Evolutionary conservation across 2,329 filamentous ascomycete genomes (phyloP).

Genomic region (Penicillium occitanis): DNA sequence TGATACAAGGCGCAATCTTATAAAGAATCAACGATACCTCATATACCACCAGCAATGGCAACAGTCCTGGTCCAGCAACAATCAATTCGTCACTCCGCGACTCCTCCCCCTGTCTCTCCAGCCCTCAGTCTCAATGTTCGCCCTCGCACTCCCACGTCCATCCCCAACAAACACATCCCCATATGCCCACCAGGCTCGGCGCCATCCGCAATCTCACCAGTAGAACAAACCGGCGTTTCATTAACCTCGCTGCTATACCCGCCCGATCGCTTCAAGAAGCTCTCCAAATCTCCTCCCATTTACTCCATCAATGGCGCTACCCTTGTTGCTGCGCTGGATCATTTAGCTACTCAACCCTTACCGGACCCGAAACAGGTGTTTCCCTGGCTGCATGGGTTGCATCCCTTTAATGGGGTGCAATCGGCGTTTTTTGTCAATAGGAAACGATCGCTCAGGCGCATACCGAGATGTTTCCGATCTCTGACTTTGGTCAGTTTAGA

Average conservation of each 20-base stretch:
- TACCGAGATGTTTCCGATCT: constrained; percentile 74
- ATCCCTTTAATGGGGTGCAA: constrained; percentile 84
- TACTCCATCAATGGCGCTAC: constrained; percentile 71
- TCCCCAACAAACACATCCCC: constrained; percentile 91
- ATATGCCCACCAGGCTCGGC: constrained; percentile 78
- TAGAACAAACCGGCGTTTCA: constrained; percentile 55
- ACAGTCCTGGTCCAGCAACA: constrained; percentile 51
- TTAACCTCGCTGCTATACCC: constrained; percentile 73
- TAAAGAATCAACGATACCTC: background rate
- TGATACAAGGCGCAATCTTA: background rate
- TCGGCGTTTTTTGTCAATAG: constrained; percentile 83
- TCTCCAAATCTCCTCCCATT: constrained; percentile 58
- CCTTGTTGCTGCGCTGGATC: constrained; percentile 71
- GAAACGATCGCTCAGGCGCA: constrained; percentile 66
- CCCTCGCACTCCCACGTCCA: constrained; percentile 57
- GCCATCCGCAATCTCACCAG: constrained; percentile 60
- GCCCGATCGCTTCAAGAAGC: constrained; percentile 62
- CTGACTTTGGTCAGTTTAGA: constrained; percentile 87
- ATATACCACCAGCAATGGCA: constrained; percentile 34
- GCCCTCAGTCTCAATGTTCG: constrained; percentile 59
- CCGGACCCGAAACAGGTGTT: constrained; percentile 86
- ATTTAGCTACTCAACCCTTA: constrained; percentile 74
- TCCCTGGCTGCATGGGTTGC: constrained; percentile 92
- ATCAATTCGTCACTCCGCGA: constrained; percentile 49
- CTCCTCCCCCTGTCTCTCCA: constrained; percentile 49